A percentile compares a stretch with the other conserved stretches of the same genome.
phyloP scores from a whole-genome alignment of 139 green algal genomes.

The Picocystis salinarum region DNA sequence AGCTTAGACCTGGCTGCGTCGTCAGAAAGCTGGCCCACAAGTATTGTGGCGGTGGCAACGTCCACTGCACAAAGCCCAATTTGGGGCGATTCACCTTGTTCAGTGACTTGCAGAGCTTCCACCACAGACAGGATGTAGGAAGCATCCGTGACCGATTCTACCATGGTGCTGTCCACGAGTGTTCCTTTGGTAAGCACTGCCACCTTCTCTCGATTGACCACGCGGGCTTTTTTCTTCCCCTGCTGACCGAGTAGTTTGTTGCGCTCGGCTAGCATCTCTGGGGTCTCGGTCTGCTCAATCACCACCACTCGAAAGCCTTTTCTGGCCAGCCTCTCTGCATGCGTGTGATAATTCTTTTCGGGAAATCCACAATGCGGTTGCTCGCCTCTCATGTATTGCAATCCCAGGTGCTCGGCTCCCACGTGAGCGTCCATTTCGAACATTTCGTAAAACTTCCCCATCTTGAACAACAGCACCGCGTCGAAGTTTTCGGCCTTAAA shows the following conservation, averaged over 20 bases:
- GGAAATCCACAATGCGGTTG: slow-evolving; percentile 88
- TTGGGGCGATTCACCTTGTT: slow-evolving; percentile 3
- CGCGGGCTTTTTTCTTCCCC: slow-evolving; percentile 30
- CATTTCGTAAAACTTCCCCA: slow-evolving; percentile 91
- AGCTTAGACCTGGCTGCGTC: slow-evolving; percentile 10
- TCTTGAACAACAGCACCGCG: slow-evolving; percentile 31
- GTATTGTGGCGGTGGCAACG: slow-evolving; percentile 36
- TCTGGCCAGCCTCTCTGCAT: slow-evolving; percentile 64
- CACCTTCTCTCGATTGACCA: slow-evolving; percentile 70
- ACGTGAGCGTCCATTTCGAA: slow-evolving; percentile 97
- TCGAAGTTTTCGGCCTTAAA: slow-evolving; percentile 85
- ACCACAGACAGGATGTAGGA: slow-evolving; percentile 25
- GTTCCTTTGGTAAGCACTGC: slow-evolving; percentile 68
- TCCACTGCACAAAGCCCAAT: slow-evolving; percentile 59
- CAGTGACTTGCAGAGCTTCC: slow-evolving; percentile 8
- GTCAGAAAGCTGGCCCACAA: slow-evolving; percentile 40
- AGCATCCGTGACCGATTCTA: slow-evolving; percentile 34
- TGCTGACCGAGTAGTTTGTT: slow-evolving; percentile 44
- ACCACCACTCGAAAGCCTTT: slow-evolving; percentile 72
- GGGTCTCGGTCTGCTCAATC: slow-evolving; percentile 92
- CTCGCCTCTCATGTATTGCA: slow-evolving; percentile 93
- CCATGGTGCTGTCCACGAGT: slow-evolving; percentile 77
- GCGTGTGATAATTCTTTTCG: slow-evolving; percentile 56
- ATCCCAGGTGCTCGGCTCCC: slow-evolving; percentile 63
- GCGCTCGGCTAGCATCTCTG: slow-evolving; percentile 55